phyloP scores from a whole-genome alignment of 257 asterid species.

The Solanum tacnaense region DNA sequence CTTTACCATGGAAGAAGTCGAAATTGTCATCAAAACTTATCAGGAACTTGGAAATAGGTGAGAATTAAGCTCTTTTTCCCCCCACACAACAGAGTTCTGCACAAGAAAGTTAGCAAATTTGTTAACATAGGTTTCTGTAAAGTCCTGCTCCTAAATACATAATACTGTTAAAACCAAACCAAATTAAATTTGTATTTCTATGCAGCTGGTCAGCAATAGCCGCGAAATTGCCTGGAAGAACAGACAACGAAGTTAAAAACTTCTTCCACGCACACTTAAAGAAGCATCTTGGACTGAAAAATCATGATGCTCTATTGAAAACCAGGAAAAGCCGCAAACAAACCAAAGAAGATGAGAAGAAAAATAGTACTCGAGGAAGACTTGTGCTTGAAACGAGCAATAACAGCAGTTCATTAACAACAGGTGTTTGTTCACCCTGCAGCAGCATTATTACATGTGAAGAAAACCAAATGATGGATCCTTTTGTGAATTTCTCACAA shows the following conservation, averaged over 20 bases:
- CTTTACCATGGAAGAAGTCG: not conserved
- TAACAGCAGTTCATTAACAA: not conserved
- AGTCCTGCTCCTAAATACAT: not conserved
- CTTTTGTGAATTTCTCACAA: not conserved
- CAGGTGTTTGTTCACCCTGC: not conserved
- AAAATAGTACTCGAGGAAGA: not conserved
- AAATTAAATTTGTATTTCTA: not conserved
- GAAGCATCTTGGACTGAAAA: not conserved
- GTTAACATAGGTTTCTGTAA: not conserved
- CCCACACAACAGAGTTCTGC: not conserved
- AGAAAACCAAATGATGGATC: not conserved
- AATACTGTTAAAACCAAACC: not conserved
- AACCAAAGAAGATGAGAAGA: not conserved
- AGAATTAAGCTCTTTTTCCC: not conserved
- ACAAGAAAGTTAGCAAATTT: not conserved
- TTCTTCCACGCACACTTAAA: slow-evolving; percentile 4
- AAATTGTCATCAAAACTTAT: not conserved
- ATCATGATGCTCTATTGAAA: not conserved
- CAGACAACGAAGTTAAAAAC: slow-evolving; percentile 6
- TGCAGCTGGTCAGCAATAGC: slow-evolving; percentile 8
- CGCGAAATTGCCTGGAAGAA: slow-evolving; percentile 2
- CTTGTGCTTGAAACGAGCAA: not conserved
- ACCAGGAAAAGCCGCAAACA: not conserved
- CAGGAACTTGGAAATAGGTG: slow-evolving; percentile 3
- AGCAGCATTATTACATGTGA: not conserved